Conservation (phyloP, 176 grass and related monocot genomes). For the Panicum miliaceum region DNA sequence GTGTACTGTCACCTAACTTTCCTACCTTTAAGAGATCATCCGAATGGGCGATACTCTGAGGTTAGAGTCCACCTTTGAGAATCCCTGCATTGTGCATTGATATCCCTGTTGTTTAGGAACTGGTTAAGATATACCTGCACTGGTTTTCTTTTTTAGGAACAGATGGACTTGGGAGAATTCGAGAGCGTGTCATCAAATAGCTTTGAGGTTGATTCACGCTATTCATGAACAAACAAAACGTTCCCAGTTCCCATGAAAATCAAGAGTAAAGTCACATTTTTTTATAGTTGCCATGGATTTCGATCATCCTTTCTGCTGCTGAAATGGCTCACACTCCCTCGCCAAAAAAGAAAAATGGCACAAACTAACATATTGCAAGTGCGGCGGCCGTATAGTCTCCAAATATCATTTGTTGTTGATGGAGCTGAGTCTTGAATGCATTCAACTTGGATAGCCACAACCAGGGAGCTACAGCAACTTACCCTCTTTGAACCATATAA, state of each 20-base stretch:
- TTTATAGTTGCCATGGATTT: not conserved
- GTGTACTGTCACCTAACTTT: no score
- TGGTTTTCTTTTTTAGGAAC: not conserved
- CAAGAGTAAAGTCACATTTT: not conserved
- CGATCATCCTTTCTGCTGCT: not conserved
- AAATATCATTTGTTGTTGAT: not conserved
- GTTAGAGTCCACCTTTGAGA: not conserved
- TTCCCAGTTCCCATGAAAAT: not conserved
- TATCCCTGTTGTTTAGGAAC: no score
- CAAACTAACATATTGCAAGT: not conserved
- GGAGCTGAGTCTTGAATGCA: not conserved
- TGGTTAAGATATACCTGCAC: no score
- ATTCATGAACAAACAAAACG: not conserved
- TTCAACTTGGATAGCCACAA: not conserved
- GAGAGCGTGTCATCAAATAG: not conserved
- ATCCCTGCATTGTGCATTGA: no score
- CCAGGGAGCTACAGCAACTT: not conserved
- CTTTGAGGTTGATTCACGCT: not conserved
- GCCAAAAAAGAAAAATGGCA: not conserved
- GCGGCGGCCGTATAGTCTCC: not conserved
- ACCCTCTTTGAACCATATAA: not conserved
- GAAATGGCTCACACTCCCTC: not conserved
- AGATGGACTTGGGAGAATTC: not conserved
- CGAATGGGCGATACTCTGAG: not conserved
- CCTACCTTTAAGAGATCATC: not conserved